Evolutionary conservation across 176 grass and related monocot genomes (phyloP).

Genomic region (Coix lacrymajobi): DNA sequence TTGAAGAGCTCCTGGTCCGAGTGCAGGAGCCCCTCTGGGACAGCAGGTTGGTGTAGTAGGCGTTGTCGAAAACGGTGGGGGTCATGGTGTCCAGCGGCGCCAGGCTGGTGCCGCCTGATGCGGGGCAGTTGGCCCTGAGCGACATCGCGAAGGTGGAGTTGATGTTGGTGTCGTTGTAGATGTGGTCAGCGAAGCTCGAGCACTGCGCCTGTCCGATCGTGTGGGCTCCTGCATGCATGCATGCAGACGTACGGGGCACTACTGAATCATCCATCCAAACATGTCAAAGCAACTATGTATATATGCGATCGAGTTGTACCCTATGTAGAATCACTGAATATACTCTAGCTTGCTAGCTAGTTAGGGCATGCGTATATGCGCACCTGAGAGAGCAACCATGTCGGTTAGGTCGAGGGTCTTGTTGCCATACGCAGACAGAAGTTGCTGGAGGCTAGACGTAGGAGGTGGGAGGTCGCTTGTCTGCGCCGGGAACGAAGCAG

Average conservation of each 20-base stretch:
- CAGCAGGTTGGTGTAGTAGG: background rate
- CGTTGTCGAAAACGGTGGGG: background rate
- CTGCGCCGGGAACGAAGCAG: background rate
- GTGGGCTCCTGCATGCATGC: background rate
- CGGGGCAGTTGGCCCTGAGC: background rate
- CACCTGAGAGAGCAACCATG: slow-evolving; percentile 68
- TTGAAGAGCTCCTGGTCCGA: background rate
- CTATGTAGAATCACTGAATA: no score
- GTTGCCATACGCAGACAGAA: background rate
- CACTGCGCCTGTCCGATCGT: background rate
- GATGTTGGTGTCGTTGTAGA: background rate
- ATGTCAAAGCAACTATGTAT: no score
- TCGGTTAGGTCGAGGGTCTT: slow-evolving; percentile 27
- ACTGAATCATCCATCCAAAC: no score
- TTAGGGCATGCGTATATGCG: background rate
- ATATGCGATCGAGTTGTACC: no score
- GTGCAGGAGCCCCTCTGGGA: background rate
- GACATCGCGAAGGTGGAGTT: background rate
- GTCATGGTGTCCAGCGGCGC: background rate
- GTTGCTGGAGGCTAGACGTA: background rate
- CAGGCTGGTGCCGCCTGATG: background rate
- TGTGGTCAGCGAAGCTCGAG: background rate
- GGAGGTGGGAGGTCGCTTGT: slow-evolving; percentile 9
- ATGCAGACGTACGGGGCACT: background rate
- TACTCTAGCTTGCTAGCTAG: background rate